Evolutionary conservation across 257 asterid genomes (phyloP).

Genomic region (Primulina tabacum): DNA sequence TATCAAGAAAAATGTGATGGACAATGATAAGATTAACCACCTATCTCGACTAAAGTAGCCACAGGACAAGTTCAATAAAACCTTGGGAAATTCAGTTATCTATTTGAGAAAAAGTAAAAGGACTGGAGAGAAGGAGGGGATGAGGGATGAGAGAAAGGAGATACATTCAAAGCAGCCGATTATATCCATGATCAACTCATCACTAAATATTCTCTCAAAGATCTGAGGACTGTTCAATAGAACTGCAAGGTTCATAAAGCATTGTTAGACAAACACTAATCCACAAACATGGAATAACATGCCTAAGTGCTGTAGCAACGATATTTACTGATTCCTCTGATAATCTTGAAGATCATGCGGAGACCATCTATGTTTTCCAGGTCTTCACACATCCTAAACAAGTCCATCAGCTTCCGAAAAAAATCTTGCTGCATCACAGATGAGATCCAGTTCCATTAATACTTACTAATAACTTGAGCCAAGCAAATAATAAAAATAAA

Average conservation of each 20-base stretch:
- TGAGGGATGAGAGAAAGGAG: slow-evolving; percentile 26
- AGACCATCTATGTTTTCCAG: slow-evolving; percentile 79
- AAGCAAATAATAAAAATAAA: slow-evolving; percentile 11
- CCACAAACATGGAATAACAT: slow-evolving; percentile 11
- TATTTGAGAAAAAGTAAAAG: background rate
- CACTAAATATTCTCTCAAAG: slow-evolving; percentile 89
- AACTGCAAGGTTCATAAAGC: slow-evolving; percentile 57
- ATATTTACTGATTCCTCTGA: slow-evolving; percentile 80
- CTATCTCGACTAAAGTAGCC: background rate
- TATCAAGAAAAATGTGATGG: background rate
- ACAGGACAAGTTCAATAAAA: background rate
- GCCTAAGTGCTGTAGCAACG: slow-evolving; percentile 19
- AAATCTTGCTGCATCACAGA: slow-evolving; percentile 67
- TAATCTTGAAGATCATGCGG: slow-evolving; percentile 75
- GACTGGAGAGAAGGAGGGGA: background rate
- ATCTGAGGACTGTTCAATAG: slow-evolving; percentile 74
- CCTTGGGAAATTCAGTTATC: background rate
- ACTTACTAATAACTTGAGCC: slow-evolving; percentile 20
- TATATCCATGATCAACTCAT: slow-evolving; percentile 85
- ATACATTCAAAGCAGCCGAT: slow-evolving; percentile 96
- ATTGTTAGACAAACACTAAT: slow-evolving; percentile 13
- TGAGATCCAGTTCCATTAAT: slow-evolving; percentile 28
- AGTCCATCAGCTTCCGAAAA: slow-evolving; percentile 73
- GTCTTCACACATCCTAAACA: slow-evolving; percentile 78
- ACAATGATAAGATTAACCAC: background rate